Evolutionary conservation across 306 rosid genomes (phyloP), one percentile per base, ranked within the genome.

Genomic region (Arachis hypogaea): DNA sequence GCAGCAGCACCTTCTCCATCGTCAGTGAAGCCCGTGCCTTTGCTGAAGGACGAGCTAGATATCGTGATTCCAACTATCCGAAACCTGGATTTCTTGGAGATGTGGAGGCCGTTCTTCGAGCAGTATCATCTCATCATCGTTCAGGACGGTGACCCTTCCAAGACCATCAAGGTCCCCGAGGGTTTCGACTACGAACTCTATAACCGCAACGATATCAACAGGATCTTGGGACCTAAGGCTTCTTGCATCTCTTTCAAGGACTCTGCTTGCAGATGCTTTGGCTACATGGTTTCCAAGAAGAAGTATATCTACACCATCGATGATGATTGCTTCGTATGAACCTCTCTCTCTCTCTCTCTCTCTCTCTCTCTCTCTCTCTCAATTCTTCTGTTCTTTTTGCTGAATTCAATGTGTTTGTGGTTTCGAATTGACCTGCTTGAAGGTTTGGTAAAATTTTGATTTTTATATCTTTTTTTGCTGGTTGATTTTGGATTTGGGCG

Each of bases 1-100:
- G 90, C 91, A 2, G 73, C 38, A 62, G 28, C 28, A 22, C 28
- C 28, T 22, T 22, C 28, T 22, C 36, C 74, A 66, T 76, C 76
- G 2, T 45, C 73, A 0, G 46, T 7, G 3, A 78, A 80, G 11
- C 78, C 90, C 1, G 75, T 80, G 0, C 93, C 97, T 0, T 47
- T 88, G 6, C 70, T 92, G 80, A 86, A 87, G 70, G 96, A 92
- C 10, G 93, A 92, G 75, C 93, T 92, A 0, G 96, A 92, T 72
- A 92, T 92, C 83, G 97, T 92, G 16, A 92, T 92, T 72, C 97
- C 97, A 18, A 92, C 97, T 44, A 92, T 92, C 73, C 85, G 97
- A 1, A 92, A 88, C 90, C 93, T 89, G 0, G 97, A 92, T 57
- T 92, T 92, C 83, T 67, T 92, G 4, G 97, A 92, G 85, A 92